A percentile compares a stretch with the other conserved stretches of the same genome.
These are phyloP conservation scores for Yamadazyma kitorensis DNA, from an alignment of 805 yeast genomes.

Conservation along the genomic window DNA sequence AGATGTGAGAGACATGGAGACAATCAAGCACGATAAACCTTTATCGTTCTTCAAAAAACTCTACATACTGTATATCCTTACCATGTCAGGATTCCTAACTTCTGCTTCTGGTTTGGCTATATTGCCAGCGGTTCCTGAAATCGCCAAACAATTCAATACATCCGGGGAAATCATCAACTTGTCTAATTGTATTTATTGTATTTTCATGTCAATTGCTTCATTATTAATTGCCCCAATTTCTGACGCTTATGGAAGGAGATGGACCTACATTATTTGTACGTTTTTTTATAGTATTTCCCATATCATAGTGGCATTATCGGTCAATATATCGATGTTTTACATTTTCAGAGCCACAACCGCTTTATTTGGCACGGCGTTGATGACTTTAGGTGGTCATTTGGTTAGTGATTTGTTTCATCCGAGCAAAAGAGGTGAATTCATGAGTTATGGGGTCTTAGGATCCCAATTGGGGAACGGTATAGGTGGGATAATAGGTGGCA, in stretches of 20 bases:
- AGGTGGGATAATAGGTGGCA: conserved; percentile 51
- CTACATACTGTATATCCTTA: conserved; percentile 10
- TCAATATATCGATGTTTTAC: conserved; percentile 50
- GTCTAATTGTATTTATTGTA: conserved; percentile 46
- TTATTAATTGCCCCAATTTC: conserved; percentile 45
- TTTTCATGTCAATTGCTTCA: conserved; percentile 51
- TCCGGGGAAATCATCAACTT: conserved; percentile 43
- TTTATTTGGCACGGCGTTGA: conserved; percentile 51
- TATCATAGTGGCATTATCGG: conserved; percentile 40
- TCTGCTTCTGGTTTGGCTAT: conserved; percentile 42
- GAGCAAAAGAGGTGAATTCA: conserved; percentile 45
- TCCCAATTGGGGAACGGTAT: conserved; percentile 50
- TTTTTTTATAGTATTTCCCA: conserved; percentile 19
- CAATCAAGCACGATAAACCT: no score
- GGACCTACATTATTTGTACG: conserved; percentile 38
- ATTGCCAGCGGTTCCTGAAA: conserved; percentile 48
- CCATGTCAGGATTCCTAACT: conserved; percentile 35
- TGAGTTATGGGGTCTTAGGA: conserved; percentile 47
- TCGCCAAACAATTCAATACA: conserved; percentile 46
- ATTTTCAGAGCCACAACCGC: conserved; percentile 48
- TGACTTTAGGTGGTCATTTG: conserved; percentile 49
- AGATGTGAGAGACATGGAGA: no score
- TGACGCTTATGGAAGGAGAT: conserved; percentile 47
- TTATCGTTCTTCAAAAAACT: no score
- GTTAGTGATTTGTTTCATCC: conserved; percentile 50